Evolutionary conservation across 2,329 filamentous ascomycete species (phyloP).

Genomic region (Aspergillus texensis): DNA sequence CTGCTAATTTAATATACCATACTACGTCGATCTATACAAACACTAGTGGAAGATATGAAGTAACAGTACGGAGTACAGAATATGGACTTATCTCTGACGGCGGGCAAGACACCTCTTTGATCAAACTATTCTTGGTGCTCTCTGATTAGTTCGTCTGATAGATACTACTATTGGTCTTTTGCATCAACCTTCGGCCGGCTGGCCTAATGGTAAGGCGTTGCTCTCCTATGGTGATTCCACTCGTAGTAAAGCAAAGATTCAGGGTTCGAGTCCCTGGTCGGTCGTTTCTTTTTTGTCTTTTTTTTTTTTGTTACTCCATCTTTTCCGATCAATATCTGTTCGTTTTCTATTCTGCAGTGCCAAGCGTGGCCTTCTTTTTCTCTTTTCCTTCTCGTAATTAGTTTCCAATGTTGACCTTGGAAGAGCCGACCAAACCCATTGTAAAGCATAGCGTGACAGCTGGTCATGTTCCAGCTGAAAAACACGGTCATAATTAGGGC

Average conservation of each 20-base stretch:
- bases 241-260: constrained; percentile 2
- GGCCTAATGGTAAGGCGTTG: constrained; percentile 5
- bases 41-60: background rate
- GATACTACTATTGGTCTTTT: background rate
- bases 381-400: background rate
- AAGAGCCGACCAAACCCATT: background rate
- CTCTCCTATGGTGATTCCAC: background rate
- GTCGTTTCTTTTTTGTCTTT: background rate
- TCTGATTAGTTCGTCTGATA: background rate
- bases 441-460: background rate
- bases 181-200: background rate
- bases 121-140: no score
- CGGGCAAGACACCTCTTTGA: no score
- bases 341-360: background rate
- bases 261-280: constrained; percentile 4
- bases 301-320: background rate
- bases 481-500: constrained; percentile 1
- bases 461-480: background rate
- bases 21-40: background rate
- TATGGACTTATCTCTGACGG: background rate
- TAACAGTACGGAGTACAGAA: no score
- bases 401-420: background rate
- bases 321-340: background rate
- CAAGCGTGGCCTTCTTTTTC: background rate
- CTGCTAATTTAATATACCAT: background rate